phyloP scores from a whole-genome alignment of 805 yeast species.

The Phaffomyces opuntiae region DNA sequence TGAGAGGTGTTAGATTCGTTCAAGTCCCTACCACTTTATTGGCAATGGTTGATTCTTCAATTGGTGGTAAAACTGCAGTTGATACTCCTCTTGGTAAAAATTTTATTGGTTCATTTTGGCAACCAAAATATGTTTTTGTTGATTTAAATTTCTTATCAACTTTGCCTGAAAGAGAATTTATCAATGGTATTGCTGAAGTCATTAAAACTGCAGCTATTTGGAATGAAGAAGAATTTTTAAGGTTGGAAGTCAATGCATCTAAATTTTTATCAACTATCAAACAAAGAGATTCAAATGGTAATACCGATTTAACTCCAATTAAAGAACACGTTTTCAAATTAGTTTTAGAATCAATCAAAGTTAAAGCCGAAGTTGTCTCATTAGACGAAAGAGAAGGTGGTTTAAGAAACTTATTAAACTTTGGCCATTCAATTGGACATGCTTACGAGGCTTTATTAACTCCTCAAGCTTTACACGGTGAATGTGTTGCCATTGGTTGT shows the following conservation, averaged over 20 bases:
- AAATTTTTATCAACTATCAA: slow-evolving; percentile 63
- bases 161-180: slow-evolving; percentile 87
- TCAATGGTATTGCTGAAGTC: slow-evolving; percentile 98
- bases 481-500: slow-evolving; percentile 98
- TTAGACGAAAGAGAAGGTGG: slow-evolving; percentile 95
- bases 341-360: slow-evolving; percentile 79
- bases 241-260: slow-evolving; percentile 74
- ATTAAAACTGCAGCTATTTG: slow-evolving; percentile 97
- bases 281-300: slow-evolving; percentile 35
- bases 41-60: slow-evolving; percentile 97
- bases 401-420: slow-evolving; percentile 82
- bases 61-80: slow-evolving; percentile 97
- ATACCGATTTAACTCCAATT: slow-evolving; percentile 62
- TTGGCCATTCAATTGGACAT: slow-evolving; percentile 97
- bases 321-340: slow-evolving; percentile 68
- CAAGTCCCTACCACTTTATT: slow-evolving; percentile 91
- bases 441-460: slow-evolving; percentile 97
- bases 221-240: slow-evolving; percentile 81
- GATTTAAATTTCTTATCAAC: slow-evolving; percentile 85
- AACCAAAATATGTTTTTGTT: slow-evolving; percentile 81
- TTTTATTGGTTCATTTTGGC: slow-evolving; percentile 96
- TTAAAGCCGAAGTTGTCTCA: slow-evolving; percentile 91
- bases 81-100: slow-evolving; percentile 96
- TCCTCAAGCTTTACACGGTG: slow-evolving; percentile 95
- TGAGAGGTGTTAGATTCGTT: slow-evolving; percentile 93